Evolutionary conservation across 768 basidiomycete genomes (phyloP), one percentile per base, ranked within the genome.

Genomic region (Macrolepiota albuminosa): DNA sequence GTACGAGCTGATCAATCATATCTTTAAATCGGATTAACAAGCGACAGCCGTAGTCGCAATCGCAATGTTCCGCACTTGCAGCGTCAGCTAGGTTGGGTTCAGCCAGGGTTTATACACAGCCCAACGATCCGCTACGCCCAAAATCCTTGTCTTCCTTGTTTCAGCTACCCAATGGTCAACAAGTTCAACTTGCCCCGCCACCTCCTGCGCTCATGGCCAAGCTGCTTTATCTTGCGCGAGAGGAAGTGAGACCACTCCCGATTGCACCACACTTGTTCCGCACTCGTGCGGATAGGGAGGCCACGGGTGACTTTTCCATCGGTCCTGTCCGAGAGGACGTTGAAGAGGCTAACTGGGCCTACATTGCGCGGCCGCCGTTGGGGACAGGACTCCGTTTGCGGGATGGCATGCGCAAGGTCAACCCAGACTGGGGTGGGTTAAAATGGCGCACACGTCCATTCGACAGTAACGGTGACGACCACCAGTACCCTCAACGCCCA

Each of bases 11-110:
- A 67, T 84, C 82, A 68, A 83, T 84, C 82, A 84, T 84, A 72
- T 89, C 88, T 74, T 98, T 98, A 21, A 84, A 98, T 98, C 18
- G 97, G 98, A 74, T 95, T 93, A 54, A 97, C 95, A 64, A 99
- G 79, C 63, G 86, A 88, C 21, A 96, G 95, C 95, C 42, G 91
- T 95, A 4, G 95, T 96, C 7, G 94, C 93, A 47, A 91, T 87
- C 9, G 95, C 93, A 66, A 98, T 96, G 0, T 90, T 93, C 65
- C 93, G 87, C 56, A 95, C 93, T 88, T 96, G 93, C 51, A 91
- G 73, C 7, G 95, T 98, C 75, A 97, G 79, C 89, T 93, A 21
- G 21, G 21, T 21, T 21, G 21, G 21, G 21, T 21, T 21, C 21
- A 21, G 21, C 21, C 21, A 21, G 21, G 21, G 21, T 21, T 21